phyloP scores from a whole-genome alignment of 768 basidiomycete species.

The Lentinula guzmanii region DNA sequence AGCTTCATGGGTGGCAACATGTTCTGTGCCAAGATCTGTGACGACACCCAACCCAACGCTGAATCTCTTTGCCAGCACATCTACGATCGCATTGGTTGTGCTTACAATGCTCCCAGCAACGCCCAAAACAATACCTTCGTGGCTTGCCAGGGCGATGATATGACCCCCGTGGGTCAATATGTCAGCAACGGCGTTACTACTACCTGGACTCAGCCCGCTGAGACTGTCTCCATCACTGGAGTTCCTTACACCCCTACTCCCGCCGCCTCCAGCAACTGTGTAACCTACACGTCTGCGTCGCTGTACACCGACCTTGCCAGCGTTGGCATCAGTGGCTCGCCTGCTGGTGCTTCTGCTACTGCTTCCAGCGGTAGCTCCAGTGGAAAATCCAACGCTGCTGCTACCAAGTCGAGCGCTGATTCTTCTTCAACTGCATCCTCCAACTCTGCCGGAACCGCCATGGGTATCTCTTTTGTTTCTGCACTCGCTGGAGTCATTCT shows the following conservation, averaged over 20 bases:
- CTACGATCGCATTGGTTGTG: slow-evolving; percentile 51
- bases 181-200: slow-evolving; percentile 22
- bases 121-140: slow-evolving; percentile 41
- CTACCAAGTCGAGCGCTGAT: not conserved
- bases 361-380: not conserved
- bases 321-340: slow-evolving; percentile 1
- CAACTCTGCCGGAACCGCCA: slow-evolving; percentile 6
- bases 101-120: slow-evolving; percentile 46
- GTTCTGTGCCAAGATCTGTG: slow-evolving; percentile 54
- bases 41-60: slow-evolving; percentile 34
- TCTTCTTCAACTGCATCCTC: not conserved
- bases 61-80: slow-evolving; percentile 26
- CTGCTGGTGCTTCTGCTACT: not conserved
- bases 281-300: slow-evolving; percentile 7
- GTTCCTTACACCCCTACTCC: slow-evolving; percentile 20
- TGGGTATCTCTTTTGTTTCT: slow-evolving; percentile 5
- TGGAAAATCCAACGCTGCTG: not conserved
- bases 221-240: slow-evolving; percentile 13
- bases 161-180: slow-evolving; percentile 37
- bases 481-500: not conserved
- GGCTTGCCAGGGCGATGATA: slow-evolving; percentile 43
- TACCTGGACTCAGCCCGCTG: slow-evolving; percentile 19
- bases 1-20: slow-evolving; percentile 46
- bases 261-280: slow-evolving; percentile 17
- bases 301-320: slow-evolving; percentile 13